Percentiles rank a stretch among this genome's conserved stretches.
Evolutionary conservation across 176 grass and related monocot genomes (phyloP).

Genomic region (Dendrocalamus sinicus): DNA sequence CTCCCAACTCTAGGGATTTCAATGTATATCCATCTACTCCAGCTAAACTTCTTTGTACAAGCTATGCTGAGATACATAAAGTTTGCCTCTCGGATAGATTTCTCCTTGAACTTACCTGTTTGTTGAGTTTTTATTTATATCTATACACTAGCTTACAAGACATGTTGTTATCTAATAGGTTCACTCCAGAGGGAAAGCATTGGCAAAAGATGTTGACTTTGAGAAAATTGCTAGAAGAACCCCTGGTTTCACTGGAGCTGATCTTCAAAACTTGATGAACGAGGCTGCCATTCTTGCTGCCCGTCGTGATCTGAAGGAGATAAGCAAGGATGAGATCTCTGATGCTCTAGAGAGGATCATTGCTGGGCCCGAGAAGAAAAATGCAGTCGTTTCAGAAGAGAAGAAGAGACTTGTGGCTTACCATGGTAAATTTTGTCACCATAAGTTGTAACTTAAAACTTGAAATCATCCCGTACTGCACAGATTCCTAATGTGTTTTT

Average conservation of each 20-base stretch:
- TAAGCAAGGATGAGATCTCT: constrained; percentile 98
- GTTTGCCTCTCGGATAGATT: background rate
- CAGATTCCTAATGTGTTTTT: constrained; percentile 28
- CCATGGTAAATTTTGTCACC: constrained; percentile 63
- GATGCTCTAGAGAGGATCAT: constrained; percentile 99
- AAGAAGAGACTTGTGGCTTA: constrained; percentile 96
- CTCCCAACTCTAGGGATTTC: background rate
- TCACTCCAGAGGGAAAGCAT: constrained; percentile 91
- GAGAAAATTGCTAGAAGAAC: constrained; percentile 96
- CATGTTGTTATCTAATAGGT: constrained; percentile 56
- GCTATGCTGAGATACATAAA: background rate
- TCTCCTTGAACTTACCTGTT: background rate
- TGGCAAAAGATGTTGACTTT: constrained; percentile 95
- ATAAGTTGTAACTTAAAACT: background rate
- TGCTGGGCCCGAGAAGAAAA: constrained; percentile 99
- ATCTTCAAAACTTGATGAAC: constrained; percentile 97
- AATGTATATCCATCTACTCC: background rate
- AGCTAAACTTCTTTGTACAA: background rate
- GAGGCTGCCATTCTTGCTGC: constrained; percentile 97
- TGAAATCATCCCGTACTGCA: background rate
- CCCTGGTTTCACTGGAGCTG: constrained; percentile 96
- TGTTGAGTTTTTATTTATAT: background rate
- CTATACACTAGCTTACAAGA: background rate
- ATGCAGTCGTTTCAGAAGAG: constrained; percentile 93
- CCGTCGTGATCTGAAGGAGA: constrained; percentile 95